phyloP scores from a whole-genome alignment of 2,329 filamentous ascomycete species.

The Colletotrichum trifolii region DNA sequence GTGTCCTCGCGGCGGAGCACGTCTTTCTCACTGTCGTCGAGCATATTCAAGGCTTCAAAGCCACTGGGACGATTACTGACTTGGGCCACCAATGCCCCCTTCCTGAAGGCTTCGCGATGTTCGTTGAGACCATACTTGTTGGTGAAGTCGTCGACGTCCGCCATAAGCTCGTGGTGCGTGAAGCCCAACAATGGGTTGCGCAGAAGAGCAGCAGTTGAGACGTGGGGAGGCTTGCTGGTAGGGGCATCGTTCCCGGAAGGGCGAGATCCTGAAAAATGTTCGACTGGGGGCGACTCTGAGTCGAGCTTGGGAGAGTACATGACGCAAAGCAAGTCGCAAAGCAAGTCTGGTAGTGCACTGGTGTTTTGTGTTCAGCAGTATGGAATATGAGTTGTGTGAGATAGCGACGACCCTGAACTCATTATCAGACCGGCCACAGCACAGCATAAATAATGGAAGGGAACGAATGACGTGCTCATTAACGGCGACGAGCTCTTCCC shows the following conservation, averaged over 20 bases:
- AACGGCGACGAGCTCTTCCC: neutral
- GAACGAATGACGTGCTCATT: neutral
- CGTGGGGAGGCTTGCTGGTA: conserved; percentile 8
- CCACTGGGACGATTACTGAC: conserved; percentile 49
- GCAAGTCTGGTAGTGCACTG: neutral
- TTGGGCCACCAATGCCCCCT: conserved; percentile 63
- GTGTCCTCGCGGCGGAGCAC: conserved; percentile 44
- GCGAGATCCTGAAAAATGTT: conserved; percentile 1
- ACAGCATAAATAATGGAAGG: neutral
- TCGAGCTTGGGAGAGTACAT: conserved; percentile 29
- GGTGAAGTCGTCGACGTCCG: conserved; percentile 52
- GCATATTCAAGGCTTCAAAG: conserved; percentile 43
- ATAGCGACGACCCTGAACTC: neutral
- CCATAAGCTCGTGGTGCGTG: conserved; percentile 44
- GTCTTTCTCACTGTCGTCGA: conserved; percentile 44
- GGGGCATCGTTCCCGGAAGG: conserved; percentile 17
- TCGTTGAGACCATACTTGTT: conserved; percentile 47
- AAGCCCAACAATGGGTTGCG: conserved; percentile 46
- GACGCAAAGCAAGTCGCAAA: neutral
- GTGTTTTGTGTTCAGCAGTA: no score
- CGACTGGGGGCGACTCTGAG: conserved; percentile 21
- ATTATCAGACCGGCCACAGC: neutral
- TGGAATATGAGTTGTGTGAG: neutral
- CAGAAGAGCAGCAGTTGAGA: conserved; percentile 42
- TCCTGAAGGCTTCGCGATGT: conserved; percentile 57